These are phyloP conservation scores for Cornus kousa DNA, from an alignment of 148 eudicot species.

Conservation along the genomic window DNA sequence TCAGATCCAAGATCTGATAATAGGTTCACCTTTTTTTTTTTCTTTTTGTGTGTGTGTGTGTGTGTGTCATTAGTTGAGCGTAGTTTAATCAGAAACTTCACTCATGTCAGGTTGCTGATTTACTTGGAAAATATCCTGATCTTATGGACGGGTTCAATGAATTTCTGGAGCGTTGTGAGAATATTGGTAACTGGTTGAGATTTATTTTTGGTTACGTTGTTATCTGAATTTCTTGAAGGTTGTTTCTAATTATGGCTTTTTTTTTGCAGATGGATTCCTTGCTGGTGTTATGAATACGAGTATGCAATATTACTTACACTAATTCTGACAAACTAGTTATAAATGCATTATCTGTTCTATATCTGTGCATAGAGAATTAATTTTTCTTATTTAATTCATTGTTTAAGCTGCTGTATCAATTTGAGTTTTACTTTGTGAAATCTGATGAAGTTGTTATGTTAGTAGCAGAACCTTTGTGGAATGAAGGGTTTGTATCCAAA, in stretches of 20 bases:
- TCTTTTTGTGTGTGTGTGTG: no score
- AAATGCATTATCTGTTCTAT: background rate
- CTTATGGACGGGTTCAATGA: slow-evolving; percentile 98
- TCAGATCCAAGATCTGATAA: background rate
- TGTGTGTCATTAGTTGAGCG: background rate
- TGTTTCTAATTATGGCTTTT: slow-evolving; percentile 14
- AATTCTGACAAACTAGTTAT: background rate
- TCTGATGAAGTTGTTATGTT: slow-evolving; percentile 14
- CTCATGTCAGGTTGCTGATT: slow-evolving; percentile 75
- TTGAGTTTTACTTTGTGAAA: background rate
- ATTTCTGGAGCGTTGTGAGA: slow-evolving; percentile 85
- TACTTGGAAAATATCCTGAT: slow-evolving; percentile 83
- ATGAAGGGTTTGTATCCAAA: slow-evolving; percentile 59
- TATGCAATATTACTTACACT: slow-evolving; percentile 30
- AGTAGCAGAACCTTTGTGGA: slow-evolving; percentile 65
- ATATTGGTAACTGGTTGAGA: slow-evolving; percentile 49
- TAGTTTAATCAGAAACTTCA: slow-evolving; percentile 4
- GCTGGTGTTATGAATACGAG: slow-evolving; percentile 90
- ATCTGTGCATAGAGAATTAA: slow-evolving; percentile 1
- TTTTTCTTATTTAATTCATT: background rate
- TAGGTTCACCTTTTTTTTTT: no score
- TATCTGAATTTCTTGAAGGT: slow-evolving; percentile 2
- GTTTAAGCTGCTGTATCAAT: background rate
- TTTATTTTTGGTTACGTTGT: slow-evolving; percentile 12
- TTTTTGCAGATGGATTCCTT: slow-evolving; percentile 85